Evolutionary conservation across 73 alveolate genomes (phyloP), one percentile per base, ranked within the genome.

Genomic region (Paramecium caudatum): DNA sequence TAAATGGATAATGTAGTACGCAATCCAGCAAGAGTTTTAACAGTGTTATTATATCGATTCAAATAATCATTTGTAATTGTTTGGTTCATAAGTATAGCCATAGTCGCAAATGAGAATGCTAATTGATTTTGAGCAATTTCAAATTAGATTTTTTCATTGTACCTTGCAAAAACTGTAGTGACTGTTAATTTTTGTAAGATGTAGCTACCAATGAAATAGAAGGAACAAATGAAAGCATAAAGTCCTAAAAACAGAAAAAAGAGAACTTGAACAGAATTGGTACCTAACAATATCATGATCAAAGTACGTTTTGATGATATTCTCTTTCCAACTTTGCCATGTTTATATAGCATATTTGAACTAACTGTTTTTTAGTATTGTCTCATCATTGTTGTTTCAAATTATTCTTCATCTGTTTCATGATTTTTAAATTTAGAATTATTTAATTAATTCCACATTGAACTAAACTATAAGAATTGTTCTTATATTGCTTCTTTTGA

Each of bases 371-470:
- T 68, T 68, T 68, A 30, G 10, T 34, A 34, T 68, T 68, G 37
- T 25, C 84, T 34, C 50, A 68, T 13, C 84, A 68, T 68, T 7
- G 84, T 68, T n/a, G 27, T 68, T 30, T 68, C 84, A 68, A 68
- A 68, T 34, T 68, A n/a, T 13, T 68, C 84, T 32, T 68, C 84
- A 68, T 68, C 84, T 5, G 84, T 68, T 33, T 68, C 84, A 34
- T 68, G 47, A 32, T 68, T 68, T 36, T 68, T 68, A 37, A 68
- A 68, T 17, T 68, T 68, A 17, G 47, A 3, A 34, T 32, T 68
- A 34, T 68, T 68, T 32, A 68, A 34, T 32, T 68, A 16, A 8
- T 34, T 68, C 16, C 34, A 32, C 34, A 68, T 12, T 7, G 84
- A 34, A 37, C 61, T 37, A 68, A 1, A 68, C 34, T 34, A 7